Conservation (phyloP, 768 basidiomycete genomes). For the Tricholoma sp. region DNA sequence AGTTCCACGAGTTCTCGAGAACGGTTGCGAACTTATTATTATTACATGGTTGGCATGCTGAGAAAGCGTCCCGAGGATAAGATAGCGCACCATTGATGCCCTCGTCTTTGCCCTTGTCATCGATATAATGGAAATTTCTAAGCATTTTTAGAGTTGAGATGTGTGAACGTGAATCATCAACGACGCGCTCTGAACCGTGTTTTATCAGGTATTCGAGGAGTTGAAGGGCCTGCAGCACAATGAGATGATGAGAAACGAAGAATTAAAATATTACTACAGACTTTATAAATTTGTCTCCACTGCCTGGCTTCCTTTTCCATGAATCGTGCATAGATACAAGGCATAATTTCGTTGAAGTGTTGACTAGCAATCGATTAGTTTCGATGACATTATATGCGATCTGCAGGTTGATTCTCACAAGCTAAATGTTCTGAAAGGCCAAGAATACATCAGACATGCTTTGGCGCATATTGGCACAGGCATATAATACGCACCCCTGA, state of each 20-base stretch:
- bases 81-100: conserved; percentile 77
- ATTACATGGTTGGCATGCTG: neutral
- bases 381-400: neutral
- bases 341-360: conserved; percentile 99
- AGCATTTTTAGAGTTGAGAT: conserved; percentile 96
- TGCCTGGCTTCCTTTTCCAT: conserved; percentile 98
- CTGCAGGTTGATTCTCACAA: conserved; percentile 56
- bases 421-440: conserved; percentile 77
- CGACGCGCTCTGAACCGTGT: conserved; percentile 95
- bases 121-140: conserved; percentile 95
- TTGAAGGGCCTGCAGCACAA: conserved; percentile 65
- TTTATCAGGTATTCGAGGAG: conserved; percentile 95
- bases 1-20: conserved; percentile 91
- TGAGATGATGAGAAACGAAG: neutral
- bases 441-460: neutral
- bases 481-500: conserved; percentile 58
- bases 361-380: conserved; percentile 51
- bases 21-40: conserved; percentile 82
- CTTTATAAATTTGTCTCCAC: conserved; percentile 99
- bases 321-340: conserved; percentile 88
- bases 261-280: conserved; percentile 18
- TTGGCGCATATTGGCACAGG: neutral
- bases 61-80: neutral
- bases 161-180: conserved; percentile 95
- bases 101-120: conserved; percentile 98